Evolutionary conservation across 164 flowering plant species (phyloP).

Genomic region (Paratinospora sagittata): DNA sequence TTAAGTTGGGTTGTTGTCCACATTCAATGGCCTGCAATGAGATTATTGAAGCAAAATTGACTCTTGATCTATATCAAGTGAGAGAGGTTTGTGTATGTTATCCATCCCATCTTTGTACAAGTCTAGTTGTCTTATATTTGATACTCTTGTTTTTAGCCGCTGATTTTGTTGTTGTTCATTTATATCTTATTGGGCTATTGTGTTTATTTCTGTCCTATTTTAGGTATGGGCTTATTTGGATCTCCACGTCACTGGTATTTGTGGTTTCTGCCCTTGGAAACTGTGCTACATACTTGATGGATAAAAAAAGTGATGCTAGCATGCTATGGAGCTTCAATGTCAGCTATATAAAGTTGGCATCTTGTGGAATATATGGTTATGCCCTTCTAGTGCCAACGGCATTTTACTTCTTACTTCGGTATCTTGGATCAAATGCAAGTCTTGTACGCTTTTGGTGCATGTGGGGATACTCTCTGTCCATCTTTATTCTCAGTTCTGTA

Average conservation of each 20-base stretch:
- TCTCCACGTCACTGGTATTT: constrained; percentile 81
- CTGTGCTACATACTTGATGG: constrained; percentile 76
- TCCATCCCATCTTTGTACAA: too few species aligned
- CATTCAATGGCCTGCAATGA: too few species aligned
- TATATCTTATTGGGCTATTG: neutral
- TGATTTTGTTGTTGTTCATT: neutral
- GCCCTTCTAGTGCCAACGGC: constrained; percentile 72
- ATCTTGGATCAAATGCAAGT: constrained; percentile 66
- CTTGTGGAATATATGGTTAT: constrained; percentile 64
- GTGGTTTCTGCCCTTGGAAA: constrained; percentile 89
- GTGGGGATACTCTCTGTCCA: constrained; percentile 98
- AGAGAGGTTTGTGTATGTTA: neutral
- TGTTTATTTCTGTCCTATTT: constrained; percentile 13
- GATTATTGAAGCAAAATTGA: neutral
- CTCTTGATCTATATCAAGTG: neutral
- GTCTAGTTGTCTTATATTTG: neutral
- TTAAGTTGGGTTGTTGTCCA: too few species aligned
- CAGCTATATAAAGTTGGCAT: constrained; percentile 67
- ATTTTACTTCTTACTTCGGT: constrained; percentile 81
- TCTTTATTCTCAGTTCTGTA: constrained; percentile 64
- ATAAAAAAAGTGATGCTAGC: constrained; percentile 38
- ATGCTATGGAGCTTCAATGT: constrained; percentile 84
- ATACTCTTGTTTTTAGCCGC: neutral
- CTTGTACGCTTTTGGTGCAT: constrained; percentile 88
- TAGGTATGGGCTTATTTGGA: constrained; percentile 94